Evolutionary conservation across 2,329 filamentous ascomycete genomes (phyloP).

Genomic region (Clonostachys sp.): DNA sequence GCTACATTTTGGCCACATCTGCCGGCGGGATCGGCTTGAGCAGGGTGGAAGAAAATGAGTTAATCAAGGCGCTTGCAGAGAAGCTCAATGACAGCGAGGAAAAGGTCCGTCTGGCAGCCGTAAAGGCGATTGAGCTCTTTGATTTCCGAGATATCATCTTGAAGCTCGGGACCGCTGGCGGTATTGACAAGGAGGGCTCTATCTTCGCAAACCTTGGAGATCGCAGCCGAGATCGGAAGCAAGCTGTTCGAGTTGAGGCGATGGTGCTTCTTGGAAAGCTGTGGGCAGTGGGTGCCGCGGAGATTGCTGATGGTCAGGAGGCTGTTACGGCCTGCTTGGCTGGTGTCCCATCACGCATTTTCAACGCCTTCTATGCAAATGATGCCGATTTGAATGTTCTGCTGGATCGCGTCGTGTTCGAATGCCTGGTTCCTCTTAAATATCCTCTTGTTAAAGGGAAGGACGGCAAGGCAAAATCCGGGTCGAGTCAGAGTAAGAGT

Average conservation of each 20-base stretch:
- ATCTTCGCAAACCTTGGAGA: slow-evolving; percentile 80
- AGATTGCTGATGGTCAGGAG: slow-evolving; percentile 80
- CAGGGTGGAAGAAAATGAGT: slow-evolving; percentile 70
- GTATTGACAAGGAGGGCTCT: slow-evolving; percentile 70
- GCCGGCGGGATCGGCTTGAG: slow-evolving; percentile 87
- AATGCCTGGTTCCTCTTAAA: slow-evolving; percentile 82
- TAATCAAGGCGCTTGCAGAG: slow-evolving; percentile 71
- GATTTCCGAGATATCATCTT: slow-evolving; percentile 74
- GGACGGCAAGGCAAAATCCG: slow-evolving; percentile 55
- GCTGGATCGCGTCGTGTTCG: slow-evolving; percentile 80
- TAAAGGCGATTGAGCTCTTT: slow-evolving; percentile 78
- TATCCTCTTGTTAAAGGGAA: slow-evolving; percentile 68
- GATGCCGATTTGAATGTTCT: slow-evolving; percentile 81
- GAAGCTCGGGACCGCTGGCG: slow-evolving; percentile 74
- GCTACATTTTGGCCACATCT: slow-evolving; percentile 84
- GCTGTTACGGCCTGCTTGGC: slow-evolving; percentile 69
- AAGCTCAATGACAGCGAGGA: slow-evolving; percentile 88
- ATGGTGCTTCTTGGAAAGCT: slow-evolving; percentile 81
- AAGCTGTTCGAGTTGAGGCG: slow-evolving; percentile 76
- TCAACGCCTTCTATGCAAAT: slow-evolving; percentile 87
- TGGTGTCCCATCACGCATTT: slow-evolving; percentile 77
- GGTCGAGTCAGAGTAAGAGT: slow-evolving; percentile 39
- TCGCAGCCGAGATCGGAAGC: slow-evolving; percentile 81
- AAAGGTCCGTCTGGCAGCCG: slow-evolving; percentile 83
- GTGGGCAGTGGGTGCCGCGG: slow-evolving; percentile 89